Conservation (phyloP, 169 alveolate species). For the Amoebophrya sp. region DNA sequence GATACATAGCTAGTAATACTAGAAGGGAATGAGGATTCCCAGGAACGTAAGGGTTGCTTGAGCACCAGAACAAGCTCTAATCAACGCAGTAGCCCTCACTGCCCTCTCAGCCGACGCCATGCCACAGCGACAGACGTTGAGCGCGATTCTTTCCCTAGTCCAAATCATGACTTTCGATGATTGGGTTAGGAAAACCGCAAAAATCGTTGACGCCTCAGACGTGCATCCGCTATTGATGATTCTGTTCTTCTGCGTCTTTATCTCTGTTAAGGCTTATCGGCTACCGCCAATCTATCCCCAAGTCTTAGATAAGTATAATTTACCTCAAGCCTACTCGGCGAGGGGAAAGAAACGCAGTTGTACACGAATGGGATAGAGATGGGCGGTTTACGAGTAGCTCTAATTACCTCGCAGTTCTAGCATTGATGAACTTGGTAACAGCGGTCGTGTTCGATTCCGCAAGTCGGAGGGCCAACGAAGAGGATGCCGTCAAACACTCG, state of each 20-base stretch:
- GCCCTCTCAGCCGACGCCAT: background rate
- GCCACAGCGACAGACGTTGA: background rate
- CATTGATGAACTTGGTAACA: background rate
- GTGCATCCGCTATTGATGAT: background rate
- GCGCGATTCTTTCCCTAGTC: background rate
- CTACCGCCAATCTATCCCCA: too few relatives aligned
- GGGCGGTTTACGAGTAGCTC: too few relatives aligned
- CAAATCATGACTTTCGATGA: background rate
- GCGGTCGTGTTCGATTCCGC: slow-evolving; percentile 4
- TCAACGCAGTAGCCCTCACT: background rate
- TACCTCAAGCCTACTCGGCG: too few relatives aligned
- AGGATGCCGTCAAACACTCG: background rate
- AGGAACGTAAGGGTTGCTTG: too few relatives aligned
- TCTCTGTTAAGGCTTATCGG: too few relatives aligned
- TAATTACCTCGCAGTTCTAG: background rate
- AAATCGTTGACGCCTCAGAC: background rate
- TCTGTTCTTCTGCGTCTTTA: background rate
- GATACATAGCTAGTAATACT: too few relatives aligned
- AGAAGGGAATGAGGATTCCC: too few relatives aligned
- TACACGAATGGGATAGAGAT: too few relatives aligned
- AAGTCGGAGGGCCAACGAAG: background rate
- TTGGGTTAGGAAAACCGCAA: background rate
- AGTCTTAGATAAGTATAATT: too few relatives aligned
- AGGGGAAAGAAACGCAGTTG: too few relatives aligned
- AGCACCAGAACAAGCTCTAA: too few relatives aligned